These are phyloP conservation scores for Stramenopiles sp. DNA, from an alignment of 352 stramenopile genomes.

Conservation along the genomic window DNA sequence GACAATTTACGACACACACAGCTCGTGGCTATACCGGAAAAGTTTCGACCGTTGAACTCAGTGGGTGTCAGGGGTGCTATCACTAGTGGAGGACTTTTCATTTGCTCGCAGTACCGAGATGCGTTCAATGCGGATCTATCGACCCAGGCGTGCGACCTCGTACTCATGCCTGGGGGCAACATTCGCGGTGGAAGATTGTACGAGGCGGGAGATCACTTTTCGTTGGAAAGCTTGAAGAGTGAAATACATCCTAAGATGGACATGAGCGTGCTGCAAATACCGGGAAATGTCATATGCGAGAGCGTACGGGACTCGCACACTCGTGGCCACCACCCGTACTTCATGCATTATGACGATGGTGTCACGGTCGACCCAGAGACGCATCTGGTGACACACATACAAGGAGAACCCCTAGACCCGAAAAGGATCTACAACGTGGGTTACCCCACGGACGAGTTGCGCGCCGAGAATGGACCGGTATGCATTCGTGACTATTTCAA, in stretches of 20 bases:
- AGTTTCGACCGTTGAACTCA: constrained; percentile 22
- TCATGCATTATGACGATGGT: constrained; percentile 25
- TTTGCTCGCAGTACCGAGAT: no score
- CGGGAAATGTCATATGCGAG: constrained; percentile 22
- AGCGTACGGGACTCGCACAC: constrained; percentile 21
- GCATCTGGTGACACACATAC: constrained; percentile 23
- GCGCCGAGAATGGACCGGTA: no score
- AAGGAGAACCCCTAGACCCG: constrained; percentile 19
- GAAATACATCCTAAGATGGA: constrained; percentile 22
- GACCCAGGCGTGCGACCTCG: constrained; percentile 25
- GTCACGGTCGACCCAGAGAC: no score
- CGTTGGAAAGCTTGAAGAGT: constrained; percentile 21
- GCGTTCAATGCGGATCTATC: no score
- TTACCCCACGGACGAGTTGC: no score
- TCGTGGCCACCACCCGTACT: constrained; percentile 23
- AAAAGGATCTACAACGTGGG: constrained; percentile 23
- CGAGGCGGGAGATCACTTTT: constrained; percentile 19
- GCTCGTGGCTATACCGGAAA: constrained; percentile 18
- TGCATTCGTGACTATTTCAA: no score
- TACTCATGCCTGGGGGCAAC: constrained; percentile 25
- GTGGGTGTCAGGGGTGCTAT: constrained; percentile 15
- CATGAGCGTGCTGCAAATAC: constrained; percentile 22
- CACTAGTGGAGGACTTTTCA: no score
- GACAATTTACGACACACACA: constrained; percentile 21
- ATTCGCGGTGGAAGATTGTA: constrained; percentile 22